phyloP scores from a whole-genome alignment of 2,329 filamentous ascomycete genomes.

The Orbilia javanica region DNA sequence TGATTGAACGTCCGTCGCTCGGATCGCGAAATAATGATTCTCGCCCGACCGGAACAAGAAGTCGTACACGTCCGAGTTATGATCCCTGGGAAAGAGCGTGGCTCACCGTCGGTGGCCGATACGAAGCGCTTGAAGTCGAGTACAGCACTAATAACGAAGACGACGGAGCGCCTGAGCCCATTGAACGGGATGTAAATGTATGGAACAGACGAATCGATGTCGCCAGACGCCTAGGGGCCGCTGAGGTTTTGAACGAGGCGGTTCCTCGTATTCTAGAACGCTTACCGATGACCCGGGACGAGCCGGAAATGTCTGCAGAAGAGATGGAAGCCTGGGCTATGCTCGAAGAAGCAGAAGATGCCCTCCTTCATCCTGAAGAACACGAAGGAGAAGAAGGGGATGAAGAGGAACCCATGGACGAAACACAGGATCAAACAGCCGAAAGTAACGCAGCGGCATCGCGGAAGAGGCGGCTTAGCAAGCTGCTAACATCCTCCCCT shows the following conservation, averaged over 20 bases:
- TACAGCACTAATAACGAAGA: conserved; percentile 41
- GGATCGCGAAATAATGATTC: conserved; percentile 47
- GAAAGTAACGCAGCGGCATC: conserved; percentile 89
- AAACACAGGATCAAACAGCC: conserved; percentile 65
- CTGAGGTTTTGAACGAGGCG: conserved; percentile 46
- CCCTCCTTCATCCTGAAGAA: conserved; percentile 30
- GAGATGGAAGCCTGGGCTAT: conserved; percentile 61
- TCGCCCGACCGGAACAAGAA: conserved; percentile 53
- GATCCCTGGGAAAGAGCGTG: conserved; percentile 57
- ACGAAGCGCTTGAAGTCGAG: conserved; percentile 60
- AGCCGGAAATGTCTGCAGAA: conserved; percentile 59
- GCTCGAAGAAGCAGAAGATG: conserved; percentile 61
- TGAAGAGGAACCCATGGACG: neutral
- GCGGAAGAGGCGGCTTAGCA: conserved; percentile 88
- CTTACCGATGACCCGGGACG: conserved; percentile 58
- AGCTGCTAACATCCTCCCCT: conserved; percentile 70
- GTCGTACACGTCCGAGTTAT: conserved; percentile 47
- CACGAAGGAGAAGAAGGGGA: conserved; percentile 65
- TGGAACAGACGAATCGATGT: conserved; percentile 58
- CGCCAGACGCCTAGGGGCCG: conserved; percentile 54
- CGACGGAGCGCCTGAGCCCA: conserved; percentile 40
- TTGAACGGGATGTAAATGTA: conserved; percentile 34
- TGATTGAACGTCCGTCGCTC: conserved; percentile 65
- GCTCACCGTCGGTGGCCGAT: conserved; percentile 67
- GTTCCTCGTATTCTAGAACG: conserved; percentile 58